A percentile compares a stretch with the other conserved stretches of the same genome.
Conservation (phyloP, 495 filamentous ascomycete species). For the Clohesyomyces aquaticus region DNA sequence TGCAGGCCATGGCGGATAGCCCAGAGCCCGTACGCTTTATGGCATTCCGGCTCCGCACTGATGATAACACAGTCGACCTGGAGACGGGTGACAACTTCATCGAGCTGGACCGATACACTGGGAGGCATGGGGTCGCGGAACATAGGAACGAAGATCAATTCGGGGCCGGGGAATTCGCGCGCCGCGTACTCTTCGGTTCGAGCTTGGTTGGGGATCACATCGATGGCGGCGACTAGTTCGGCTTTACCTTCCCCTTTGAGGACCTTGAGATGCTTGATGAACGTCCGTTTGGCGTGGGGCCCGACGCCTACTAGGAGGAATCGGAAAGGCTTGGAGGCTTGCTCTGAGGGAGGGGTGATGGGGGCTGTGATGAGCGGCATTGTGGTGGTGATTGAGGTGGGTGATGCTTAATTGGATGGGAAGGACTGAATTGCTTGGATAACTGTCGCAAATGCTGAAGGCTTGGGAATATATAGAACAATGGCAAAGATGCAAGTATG, state of each 20-base stretch:
- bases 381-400: too few relatives aligned
- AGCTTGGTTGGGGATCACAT: not conserved
- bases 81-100: not conserved
- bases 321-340: not conserved
- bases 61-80: not conserved
- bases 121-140: not conserved
- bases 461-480: not conserved
- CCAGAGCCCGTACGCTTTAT: not conserved
- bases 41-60: not conserved
- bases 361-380: not conserved
- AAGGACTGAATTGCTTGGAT: not conserved
- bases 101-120: not conserved
- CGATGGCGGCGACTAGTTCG: not conserved
- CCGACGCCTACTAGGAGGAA: not conserved
- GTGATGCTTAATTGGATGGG: not conserved
- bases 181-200: not conserved
- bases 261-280: conserved; percentile 1
- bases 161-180: not conserved
- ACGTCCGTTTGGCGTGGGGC: not conserved
- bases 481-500: not conserved
- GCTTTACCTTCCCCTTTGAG: not conserved
- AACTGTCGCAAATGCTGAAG: not conserved
- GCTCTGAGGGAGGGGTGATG: not conserved
- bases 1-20: not conserved
- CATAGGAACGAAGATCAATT: not conserved